Base-by-base conservation (phyloP, 192 early-diverging fungal species). In the Funneliformis mosseae region DNA sequence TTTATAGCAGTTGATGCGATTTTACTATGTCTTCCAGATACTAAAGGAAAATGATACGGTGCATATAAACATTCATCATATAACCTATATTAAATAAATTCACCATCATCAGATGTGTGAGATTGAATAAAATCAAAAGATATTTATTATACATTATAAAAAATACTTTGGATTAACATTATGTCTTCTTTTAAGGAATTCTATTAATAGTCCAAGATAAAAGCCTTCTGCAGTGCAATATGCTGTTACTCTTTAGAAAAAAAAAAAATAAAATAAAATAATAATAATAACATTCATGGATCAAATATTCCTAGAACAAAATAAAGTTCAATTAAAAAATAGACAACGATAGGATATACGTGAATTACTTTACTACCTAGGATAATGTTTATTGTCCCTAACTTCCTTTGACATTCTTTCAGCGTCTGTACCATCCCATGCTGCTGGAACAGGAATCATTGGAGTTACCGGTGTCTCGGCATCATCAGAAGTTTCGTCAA, bases 191-290 rank as follows among this genome's bases (percentile, higher is more conserved):
- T 83, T 85, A 42, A 91, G 79, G 63, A 88, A 89, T 11, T 82
- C 55, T 10, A 82, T 70, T 10, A 91, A 76, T 27, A 83, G 70
- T 50, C 83, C 82, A 28, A 88, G 70, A 79, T 88, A 81, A 66
- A 91, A 90, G 1, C 86, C 89, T 79, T 92, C 92, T 25, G 92
- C 92, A 14, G 92, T 93, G 74, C 94, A 95, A 74, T 94, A 95
- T 9, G 92, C 94, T 7, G 92, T 92, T 33, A 92, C 92, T 81
- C 94, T 87, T 79, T 8, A 69, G 23, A 67, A 41, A 41, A 33
- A 27, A n/a, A 76, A n/a, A n/a, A 76, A 38, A 10, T 11, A 61
- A 27, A 45, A 72, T 72, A 21, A 72, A 9, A 45, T 45, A 8
- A 39, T 39, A 72, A 23, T 64, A 23, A 63, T n/a, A 63, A 8